Evolutionary conservation across 75 land plant species (phyloP).

Genomic region (Chamaecyparis obtusa): DNA sequence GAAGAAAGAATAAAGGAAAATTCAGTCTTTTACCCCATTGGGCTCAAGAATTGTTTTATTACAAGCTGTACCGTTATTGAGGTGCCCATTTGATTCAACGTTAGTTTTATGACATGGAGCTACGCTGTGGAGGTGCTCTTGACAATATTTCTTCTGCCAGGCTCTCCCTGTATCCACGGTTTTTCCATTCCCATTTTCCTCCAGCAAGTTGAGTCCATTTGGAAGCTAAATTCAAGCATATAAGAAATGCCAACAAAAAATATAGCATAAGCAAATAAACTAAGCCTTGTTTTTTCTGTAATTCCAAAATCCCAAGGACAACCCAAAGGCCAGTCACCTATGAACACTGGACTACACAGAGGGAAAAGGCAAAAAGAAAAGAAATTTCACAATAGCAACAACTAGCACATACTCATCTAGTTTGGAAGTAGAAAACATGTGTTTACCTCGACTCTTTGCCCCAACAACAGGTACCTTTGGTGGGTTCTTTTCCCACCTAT

Average conservation of each 20-base stretch:
- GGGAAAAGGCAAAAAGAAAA: not conserved
- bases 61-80: not conserved
- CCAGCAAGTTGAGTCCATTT: not conserved
- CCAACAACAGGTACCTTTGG: slow-evolving; percentile 83
- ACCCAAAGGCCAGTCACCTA: not conserved
- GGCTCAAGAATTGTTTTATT: not conserved
- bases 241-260: not conserved
- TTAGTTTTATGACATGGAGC: slow-evolving; percentile 6
- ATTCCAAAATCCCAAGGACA: not conserved
- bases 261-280: not conserved
- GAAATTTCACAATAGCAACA: not conserved
- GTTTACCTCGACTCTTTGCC: slow-evolving; percentile 90
- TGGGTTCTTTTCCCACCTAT: slow-evolving; percentile 97
- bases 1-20: not conserved
- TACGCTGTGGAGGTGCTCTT: not conserved
- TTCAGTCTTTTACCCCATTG: not conserved
- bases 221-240: slow-evolving; percentile 10
- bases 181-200: slow-evolving; percentile 9
- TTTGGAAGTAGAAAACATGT: not conserved
- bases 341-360: not conserved
- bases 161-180: slow-evolving; percentile 6
- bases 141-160: slow-evolving; percentile 12
- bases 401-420: not conserved
- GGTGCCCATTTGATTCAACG: slow-evolving; percentile 1
- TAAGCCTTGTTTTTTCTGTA: not conserved